Evolutionary conservation across 805 yeast species (phyloP).

Genomic region (Saturnispora sanitii): DNA sequence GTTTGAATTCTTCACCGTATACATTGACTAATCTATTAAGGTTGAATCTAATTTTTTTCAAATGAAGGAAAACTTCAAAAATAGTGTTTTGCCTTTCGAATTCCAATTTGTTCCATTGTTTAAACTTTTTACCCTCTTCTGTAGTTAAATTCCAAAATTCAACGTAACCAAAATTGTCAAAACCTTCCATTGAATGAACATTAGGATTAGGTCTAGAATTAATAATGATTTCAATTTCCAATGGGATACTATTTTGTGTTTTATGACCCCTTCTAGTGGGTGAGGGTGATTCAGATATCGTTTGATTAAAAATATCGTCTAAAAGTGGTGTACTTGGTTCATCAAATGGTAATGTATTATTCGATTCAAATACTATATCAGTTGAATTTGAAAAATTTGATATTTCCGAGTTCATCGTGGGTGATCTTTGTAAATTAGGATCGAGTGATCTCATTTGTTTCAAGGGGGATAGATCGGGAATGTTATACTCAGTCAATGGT

Average conservation of each 20-base stretch:
- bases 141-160: conserved; percentile 23
- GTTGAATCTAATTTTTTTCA: conserved; percentile 21
- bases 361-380: conserved; percentile 4
- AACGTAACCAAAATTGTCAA: conserved; percentile 19
- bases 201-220: conserved; percentile 22
- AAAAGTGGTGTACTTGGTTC: background rate
- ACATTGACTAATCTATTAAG: conserved; percentile 20
- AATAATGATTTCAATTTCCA: conserved; percentile 17
- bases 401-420: conserved; percentile 5
- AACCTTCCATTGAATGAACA: conserved; percentile 17
- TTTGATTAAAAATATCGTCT: conserved; percentile 6
- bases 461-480: conserved; percentile 7
- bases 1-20: conserved; percentile 22
- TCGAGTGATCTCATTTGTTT: conserved; percentile 3
- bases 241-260: conserved; percentile 13
- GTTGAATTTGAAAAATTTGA: background rate
- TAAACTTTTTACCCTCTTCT: conserved; percentile 17
- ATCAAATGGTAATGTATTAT: background rate
- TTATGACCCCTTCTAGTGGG: conserved; percentile 1
- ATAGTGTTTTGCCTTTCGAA: conserved; percentile 23
- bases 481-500: background rate
- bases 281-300: conserved; percentile 9
- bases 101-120: conserved; percentile 21
- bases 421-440: conserved; percentile 1
- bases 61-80: conserved; percentile 22